Base-by-base conservation (phyloP, 2,329 filamentous ascomycete species). In the Ascochyta rabiei region DNA sequence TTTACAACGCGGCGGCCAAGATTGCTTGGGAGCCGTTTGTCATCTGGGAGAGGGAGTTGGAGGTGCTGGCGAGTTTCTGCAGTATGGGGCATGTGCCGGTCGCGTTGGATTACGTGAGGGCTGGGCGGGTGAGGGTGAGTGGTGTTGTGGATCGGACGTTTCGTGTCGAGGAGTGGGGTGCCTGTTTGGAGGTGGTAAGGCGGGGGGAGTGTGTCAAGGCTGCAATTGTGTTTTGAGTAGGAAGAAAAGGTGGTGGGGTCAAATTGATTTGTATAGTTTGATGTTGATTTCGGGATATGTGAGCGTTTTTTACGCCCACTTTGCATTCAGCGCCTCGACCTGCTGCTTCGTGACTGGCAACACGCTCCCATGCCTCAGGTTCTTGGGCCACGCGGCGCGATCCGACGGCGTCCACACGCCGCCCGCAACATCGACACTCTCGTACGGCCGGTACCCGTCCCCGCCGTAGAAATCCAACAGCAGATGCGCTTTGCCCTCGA, bases 131-230 rank as follows among this genome's bases (percentile, higher is more conserved):
- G 63, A 85, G 82, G 75, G 82, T 89, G 45, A 77, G 82, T 47
- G 87, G 88, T 4, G 89, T 91, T 49, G 87, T 89, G 60, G 89
- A 89, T 77, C 89, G 89, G 79, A 84, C 81, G 6, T 91, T 86
- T 78, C 86, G 82, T 76, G 79, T 90, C n/a, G 87, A 91, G 69
- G 82, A 90, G 70, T 90, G 86, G 82, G 84, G 79, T 40, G 85
- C 89, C 71, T 88, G 86, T 57, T 77, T 91, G 61, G 84, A 89
- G 72, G 82, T 84, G 53, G 89, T 91, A 80, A 84, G 81, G 67
- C 86, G 89, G 76, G 89, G 90, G 80, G 84, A 78, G 48, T 87
- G 87, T 55, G 89, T 91, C 71, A 91, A 91, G 80, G 87, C 87
- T 47, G 86, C 86, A 15, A 89, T 91, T 72, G 82, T 86, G 41